Conservation (phyloP, 2,329 filamentous ascomycete species). For the Penicillium sp. region DNA sequence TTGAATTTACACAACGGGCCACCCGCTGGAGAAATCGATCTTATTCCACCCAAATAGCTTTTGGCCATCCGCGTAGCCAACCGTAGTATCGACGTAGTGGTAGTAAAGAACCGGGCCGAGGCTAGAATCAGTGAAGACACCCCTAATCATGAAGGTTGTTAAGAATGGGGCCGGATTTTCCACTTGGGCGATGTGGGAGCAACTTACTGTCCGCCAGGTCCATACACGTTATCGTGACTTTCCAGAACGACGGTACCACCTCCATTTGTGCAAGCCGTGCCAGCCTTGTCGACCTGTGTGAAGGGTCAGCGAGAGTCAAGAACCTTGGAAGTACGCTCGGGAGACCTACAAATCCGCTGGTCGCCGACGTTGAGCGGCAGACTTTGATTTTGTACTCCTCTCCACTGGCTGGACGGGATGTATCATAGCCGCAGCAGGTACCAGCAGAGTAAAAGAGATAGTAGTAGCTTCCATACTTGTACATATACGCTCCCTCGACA, state of each 20-base stretch:
- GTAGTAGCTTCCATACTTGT: constrained; percentile 58
- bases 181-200: background rate
- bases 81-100: constrained; percentile 60
- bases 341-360: constrained; percentile 54
- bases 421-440: constrained; percentile 62
- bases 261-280: constrained; percentile 55
- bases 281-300: constrained; percentile 52
- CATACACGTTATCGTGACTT: constrained; percentile 63
- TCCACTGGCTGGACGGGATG: constrained; percentile 53
- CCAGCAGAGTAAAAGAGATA: constrained; percentile 67
- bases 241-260: constrained; percentile 65
- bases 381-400: constrained; percentile 68
- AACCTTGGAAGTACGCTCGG: background rate
- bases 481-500: constrained; percentile 60
- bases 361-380: constrained; percentile 58
- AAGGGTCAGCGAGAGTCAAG: background rate
- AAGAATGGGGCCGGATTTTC: background rate
- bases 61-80: constrained; percentile 54
- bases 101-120: constrained; percentile 63
- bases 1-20: constrained; percentile 44
- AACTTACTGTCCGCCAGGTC: constrained; percentile 66
- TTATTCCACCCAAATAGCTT: constrained; percentile 52
- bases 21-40: constrained; percentile 47
- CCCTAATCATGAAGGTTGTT: constrained; percentile 20
- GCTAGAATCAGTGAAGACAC: constrained; percentile 33